Conservation (phyloP, 2,329 filamentous ascomycete species). For the Lecanosticta acicola region DNA sequence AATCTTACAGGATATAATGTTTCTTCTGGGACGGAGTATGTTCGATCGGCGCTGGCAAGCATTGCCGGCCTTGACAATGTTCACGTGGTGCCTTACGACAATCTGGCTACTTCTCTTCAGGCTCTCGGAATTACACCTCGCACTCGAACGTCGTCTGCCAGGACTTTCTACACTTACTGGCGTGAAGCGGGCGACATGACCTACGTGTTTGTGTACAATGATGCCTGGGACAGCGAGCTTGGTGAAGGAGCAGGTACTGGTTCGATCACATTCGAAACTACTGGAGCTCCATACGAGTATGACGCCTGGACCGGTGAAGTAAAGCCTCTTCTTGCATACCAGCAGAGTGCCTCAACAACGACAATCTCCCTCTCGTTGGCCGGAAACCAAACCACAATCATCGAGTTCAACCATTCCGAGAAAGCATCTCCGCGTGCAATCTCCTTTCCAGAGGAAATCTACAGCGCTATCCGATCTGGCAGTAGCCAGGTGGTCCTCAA, state of each 20-base stretch:
- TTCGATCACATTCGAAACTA: slow-evolving; percentile 28
- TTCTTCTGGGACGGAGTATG: slow-evolving; percentile 7
- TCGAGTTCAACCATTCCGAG: slow-evolving; percentile 33
- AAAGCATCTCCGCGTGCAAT: slow-evolving; percentile 1
- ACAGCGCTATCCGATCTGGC: slow-evolving; percentile 1
- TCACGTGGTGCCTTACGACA: slow-evolving; percentile 28
- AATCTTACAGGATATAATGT: slow-evolving; percentile 17
- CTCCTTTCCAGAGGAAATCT: slow-evolving; percentile 9
- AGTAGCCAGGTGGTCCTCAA: slow-evolving; percentile 2
- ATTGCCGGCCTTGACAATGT: slow-evolving; percentile 34
- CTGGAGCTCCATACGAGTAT: slow-evolving; percentile 34
- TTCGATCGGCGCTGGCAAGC: slow-evolving; percentile 22
- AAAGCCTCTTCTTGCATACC: slow-evolving; percentile 33
- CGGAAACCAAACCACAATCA: slow-evolving; percentile 38
- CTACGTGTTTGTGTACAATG: slow-evolving; percentile 42
- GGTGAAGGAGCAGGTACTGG: slow-evolving; percentile 21
- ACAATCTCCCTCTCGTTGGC: slow-evolving; percentile 35
- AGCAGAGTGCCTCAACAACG: slow-evolving; percentile 24
- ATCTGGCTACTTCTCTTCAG: slow-evolving; percentile 31
- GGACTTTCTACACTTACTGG: slow-evolving; percentile 36
- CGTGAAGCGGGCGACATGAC: slow-evolving; percentile 30
- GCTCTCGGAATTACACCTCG: slow-evolving; percentile 32
- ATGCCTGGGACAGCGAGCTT: slow-evolving; percentile 25
- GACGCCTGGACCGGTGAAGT: slow-evolving; percentile 42
- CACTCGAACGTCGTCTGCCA: slow-evolving; percentile 21